Percentiles rank a stretch among this genome's conserved stretches.
Conservation (phyloP, 441 rosid species). For the Dalechampia spathulata region DNA sequence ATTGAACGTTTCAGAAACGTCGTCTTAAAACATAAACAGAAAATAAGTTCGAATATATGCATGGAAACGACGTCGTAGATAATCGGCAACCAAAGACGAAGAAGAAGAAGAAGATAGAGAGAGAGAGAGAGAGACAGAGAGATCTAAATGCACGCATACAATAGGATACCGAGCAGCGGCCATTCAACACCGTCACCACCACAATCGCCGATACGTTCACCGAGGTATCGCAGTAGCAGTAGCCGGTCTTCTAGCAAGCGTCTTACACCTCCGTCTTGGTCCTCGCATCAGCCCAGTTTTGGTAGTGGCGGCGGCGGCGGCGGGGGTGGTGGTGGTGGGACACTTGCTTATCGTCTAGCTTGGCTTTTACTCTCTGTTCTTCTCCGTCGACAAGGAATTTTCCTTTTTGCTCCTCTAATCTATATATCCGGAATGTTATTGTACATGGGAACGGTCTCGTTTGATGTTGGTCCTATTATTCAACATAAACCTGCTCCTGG, state of each 20-base stretch:
- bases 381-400: slow-evolving; percentile 86
- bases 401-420: slow-evolving; percentile 79
- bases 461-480: slow-evolving; percentile 63
- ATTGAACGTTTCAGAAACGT: too few relatives aligned
- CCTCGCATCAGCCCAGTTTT: neutral
- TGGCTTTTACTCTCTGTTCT: slow-evolving; percentile 80
- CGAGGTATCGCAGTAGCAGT: slow-evolving; percentile 55
- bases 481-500: slow-evolving; percentile 64
- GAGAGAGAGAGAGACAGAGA: too few relatives aligned
- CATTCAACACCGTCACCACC: slow-evolving; percentile 92
- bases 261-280: slow-evolving; percentile 37
- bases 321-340: slow-evolving; percentile 26
- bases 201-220: slow-evolving; percentile 84
- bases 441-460: slow-evolving; percentile 81
- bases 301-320: too few relatives aligned
- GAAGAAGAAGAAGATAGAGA: too few relatives aligned
- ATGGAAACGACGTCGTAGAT: too few relatives aligned
- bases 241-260: slow-evolving; percentile 62
- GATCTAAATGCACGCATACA: slow-evolving; percentile 74
- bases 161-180: slow-evolving; percentile 79
- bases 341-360: slow-evolving; percentile 66
- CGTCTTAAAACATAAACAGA: too few relatives aligned
- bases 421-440: slow-evolving; percentile 90
- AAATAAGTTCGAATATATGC: too few relatives aligned
- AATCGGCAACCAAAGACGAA: too few relatives aligned